phyloP scores from a whole-genome alignment of 2,329 filamentous ascomycete genomes.

The Cercospora canescens region DNA sequence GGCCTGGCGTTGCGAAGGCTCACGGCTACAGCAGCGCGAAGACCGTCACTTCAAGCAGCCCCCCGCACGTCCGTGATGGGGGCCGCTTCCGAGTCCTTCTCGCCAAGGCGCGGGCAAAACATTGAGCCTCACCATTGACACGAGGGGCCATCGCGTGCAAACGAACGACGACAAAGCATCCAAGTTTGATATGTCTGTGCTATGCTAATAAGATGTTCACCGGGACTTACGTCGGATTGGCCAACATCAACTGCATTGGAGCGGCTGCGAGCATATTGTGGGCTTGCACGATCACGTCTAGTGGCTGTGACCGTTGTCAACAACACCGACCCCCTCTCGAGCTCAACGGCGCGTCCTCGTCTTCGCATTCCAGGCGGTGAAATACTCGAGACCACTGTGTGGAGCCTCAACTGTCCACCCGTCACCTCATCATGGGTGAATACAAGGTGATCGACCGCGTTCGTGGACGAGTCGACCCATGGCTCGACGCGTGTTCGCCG shows the following conservation, averaged over 20 bases:
- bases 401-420: neutral
- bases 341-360: neutral
- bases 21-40: neutral
- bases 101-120: neutral
- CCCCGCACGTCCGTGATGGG: neutral
- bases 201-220: neutral
- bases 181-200: neutral
- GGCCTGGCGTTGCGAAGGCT: neutral
- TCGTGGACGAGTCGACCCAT: neutral
- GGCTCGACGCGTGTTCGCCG: neutral
- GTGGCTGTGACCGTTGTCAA: neutral
- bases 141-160: neutral
- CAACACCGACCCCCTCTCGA: neutral
- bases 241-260: neutral
- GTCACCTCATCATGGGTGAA: neutral
- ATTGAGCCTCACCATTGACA: slow-evolving; percentile 2
- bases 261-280: neutral
- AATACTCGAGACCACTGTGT: neutral
- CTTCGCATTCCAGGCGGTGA: neutral
- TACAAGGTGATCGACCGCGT: neutral
- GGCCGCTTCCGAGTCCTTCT: neutral
- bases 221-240: neutral
- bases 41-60: neutral
- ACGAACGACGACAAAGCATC: neutral
- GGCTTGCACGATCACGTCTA: neutral